These are phyloP conservation scores for Annulohypoxylon stygium DNA, from an alignment of 495 filamentous ascomycete genomes.

Conservation along the genomic window DNA sequence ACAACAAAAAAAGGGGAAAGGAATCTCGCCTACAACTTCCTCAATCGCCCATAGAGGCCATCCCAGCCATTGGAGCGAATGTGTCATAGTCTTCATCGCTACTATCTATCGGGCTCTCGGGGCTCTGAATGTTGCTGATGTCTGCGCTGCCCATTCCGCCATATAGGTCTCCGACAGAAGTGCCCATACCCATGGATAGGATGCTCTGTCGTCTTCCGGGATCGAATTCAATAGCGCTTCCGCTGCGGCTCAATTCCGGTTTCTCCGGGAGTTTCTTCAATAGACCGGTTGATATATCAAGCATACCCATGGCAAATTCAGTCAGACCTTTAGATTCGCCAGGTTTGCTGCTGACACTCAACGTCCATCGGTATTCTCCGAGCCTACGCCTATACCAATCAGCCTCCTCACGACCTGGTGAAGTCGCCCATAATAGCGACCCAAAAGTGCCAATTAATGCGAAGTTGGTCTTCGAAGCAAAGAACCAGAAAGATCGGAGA, in stretches of 20 bases:
- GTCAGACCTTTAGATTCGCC: conserved; percentile 75
- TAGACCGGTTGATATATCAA: conserved; percentile 72
- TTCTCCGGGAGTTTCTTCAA: conserved; percentile 70
- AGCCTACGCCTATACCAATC: conserved; percentile 93
- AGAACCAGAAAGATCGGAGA: conserved; percentile 83
- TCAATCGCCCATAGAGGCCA: conserved; percentile 50
- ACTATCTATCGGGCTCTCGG: conserved; percentile 56
- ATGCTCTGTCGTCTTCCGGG: conserved; percentile 55
- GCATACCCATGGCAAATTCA: conserved; percentile 79
- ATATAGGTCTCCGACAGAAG: conserved; percentile 42
- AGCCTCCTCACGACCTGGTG: conserved; percentile 87
- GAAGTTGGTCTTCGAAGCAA: conserved; percentile 83
- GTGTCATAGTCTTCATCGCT: conserved; percentile 59
- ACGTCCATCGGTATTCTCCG: conserved; percentile 93
- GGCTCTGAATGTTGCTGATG: conserved; percentile 60
- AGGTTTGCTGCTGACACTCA: conserved; percentile 84
- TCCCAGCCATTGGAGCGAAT: conserved; percentile 48
- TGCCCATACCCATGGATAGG: conserved; percentile 47
- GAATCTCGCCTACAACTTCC: conserved; percentile 13
- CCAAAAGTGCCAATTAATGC: conserved; percentile 86
- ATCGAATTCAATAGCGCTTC: conserved; percentile 60
- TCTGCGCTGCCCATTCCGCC: conserved; percentile 55
- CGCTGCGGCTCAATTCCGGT: conserved; percentile 61
- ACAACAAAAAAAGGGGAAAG: conserved; percentile 22
- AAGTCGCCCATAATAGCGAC: conserved; percentile 85